Evolutionary conservation across 2,329 filamentous ascomycete genomes (phyloP), one percentile per base, ranked within the genome.

Genomic region (Lachnellula willkommii): DNA sequence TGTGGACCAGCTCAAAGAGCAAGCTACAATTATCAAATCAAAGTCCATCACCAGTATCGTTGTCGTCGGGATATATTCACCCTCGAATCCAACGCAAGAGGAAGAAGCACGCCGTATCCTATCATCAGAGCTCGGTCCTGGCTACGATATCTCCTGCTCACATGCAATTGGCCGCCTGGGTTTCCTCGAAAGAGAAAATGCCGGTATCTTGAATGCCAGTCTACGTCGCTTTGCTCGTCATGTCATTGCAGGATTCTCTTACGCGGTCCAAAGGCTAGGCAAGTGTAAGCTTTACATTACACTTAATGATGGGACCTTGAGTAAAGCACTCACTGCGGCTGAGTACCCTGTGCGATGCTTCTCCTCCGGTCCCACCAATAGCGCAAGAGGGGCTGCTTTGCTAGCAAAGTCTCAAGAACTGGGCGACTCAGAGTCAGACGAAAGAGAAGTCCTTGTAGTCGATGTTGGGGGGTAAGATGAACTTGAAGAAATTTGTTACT

Each of bases 341-440:
- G 71, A 74, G 15, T 70, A 83, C 24, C 84, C 84, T 0, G 83
- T 86, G 49, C 72, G 78, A 48, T 85, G 81, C 0, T 86, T 87
- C 61, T 81, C 80, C 0, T 82, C 78, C 40, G 83, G 83, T 0
- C 80, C 83, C 2, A 85, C 83, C 0, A 87, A 87, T 64, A 83
- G 79, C 54, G 82, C 84, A 73, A 77, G 79, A 52, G 82, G 83
- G 1, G 83, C 83, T 2, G 84, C 83, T 0, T 85, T 84, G 54
- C 70, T 88, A 1, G 63, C 66, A 6, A 66, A 64, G 51, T 45
- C 57, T 9, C 52, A 59, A 17, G 55, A 39, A 3, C 32, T 47
- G 4, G 49, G 59, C 24, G 28, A 32, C 28, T 11, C 28, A 12
- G 22, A 60, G 54, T 22, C 55, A 42, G 62, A 64, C 49, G 60